Evolutionary conservation across 208 protist species (phyloP), one percentile per base, ranked within the genome.

Genomic region (Crithidia fasciculata): DNA sequence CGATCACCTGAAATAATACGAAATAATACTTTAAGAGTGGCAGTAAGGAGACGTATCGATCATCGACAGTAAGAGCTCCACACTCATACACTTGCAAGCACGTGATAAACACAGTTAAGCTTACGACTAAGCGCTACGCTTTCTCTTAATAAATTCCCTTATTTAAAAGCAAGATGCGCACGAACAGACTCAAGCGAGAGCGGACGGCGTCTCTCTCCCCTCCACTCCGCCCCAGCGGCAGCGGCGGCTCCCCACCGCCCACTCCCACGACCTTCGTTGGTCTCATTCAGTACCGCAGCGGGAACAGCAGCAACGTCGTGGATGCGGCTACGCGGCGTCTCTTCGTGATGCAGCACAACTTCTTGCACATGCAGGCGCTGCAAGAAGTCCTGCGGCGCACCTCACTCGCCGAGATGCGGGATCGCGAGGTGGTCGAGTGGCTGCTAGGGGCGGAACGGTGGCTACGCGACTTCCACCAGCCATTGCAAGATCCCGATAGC

Each of bases 331-430:
- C 58, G 58, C 69, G 39, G 18, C 47, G 10, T 6, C 3, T 16
- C 58, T 53, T 66, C n/a, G 18, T 71, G 16, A 49, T 71, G 50
- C 69, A 45, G 16, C 63, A 76, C 59, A 81, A 56, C 62, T 39
- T 70, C 3, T 6, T 64, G 50, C 78, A 78, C 47, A 62, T 89
- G 63, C 84, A 82, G 59, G 72, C 86, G 0, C 63, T 94, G 47
- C 83, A 90, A 19, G 86, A 91, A n/a, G 60, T 94, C 7, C 72
- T 94, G 44, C 82, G 85, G 12, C 86, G 82, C 16, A 94, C 89
- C 16, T 91, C 84, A 2, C 70, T 94, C 10, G 83, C 85, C 0
- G 87, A 94, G 81, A 81, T 92, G 57, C 88, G 86, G n/a, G 89
- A 94, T 47, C 71, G 84, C 16, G 86, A 91, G 54, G 85, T 94